These are phyloP conservation scores for Speleostelium caveatum DNA, from an alignment of 78 protist species.

Conservation along the genomic window DNA sequence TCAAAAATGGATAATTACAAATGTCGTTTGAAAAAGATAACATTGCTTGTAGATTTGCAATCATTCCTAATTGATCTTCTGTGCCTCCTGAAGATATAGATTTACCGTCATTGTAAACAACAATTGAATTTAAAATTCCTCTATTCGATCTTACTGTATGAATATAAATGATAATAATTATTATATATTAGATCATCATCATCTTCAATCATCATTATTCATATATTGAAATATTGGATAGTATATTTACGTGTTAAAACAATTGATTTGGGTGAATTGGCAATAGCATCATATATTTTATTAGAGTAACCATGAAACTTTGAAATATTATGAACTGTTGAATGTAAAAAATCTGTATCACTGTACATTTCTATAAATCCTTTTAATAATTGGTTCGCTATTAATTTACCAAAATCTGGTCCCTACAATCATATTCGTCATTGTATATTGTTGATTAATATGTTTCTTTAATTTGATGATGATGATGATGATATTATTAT, in stretches of 20 bases:
- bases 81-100: constrained; percentile 48
- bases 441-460: too few relatives aligned
- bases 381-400: constrained; percentile 58
- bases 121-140: constrained; percentile 70
- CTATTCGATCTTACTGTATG: constrained; percentile 43
- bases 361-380: constrained; percentile 62
- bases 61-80: constrained; percentile 68
- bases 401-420: constrained; percentile 68
- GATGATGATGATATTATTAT: too few relatives aligned
- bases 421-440: too few relatives aligned
- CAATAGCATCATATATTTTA: constrained; percentile 66
- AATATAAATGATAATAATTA: too few relatives aligned
- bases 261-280: constrained; percentile 54
- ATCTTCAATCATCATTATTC: neutral
- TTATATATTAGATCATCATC: neutral
- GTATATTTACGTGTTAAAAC: constrained; percentile 28
- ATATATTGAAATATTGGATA: too few relatives aligned
- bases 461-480: too few relatives aligned
- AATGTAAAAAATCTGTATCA: constrained; percentile 52
- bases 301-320: constrained; percentile 52
- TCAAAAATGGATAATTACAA: neutral
- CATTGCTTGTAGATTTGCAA: constrained; percentile 77
- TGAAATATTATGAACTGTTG: constrained; percentile 51
- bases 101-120: constrained; percentile 63
- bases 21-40: constrained; percentile 70